Base-by-base conservation (phyloP, 148 eudicot species). In the Limonium bicolor region DNA sequence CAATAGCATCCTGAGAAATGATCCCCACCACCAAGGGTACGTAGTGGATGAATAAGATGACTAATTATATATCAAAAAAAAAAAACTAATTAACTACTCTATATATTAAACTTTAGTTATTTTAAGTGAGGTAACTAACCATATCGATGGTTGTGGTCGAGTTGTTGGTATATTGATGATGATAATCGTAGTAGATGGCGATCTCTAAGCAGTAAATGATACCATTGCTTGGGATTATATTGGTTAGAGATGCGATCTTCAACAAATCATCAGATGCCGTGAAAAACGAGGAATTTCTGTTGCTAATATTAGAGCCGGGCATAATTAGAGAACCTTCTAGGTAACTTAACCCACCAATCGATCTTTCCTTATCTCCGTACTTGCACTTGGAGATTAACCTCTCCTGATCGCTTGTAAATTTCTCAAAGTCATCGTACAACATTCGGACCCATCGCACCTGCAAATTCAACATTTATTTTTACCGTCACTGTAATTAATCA, bases 381-480 rank as follows among this genome's bases (percentile, higher is more conserved):
- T 54, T 72, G 44, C 77, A 83, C 23, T 69, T 49, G 0, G 96
- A 87, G 35, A 79, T 83, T 3, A 87, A 59, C 50, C 77, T 72
- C 61, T 87, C 96, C 55, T 87, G 96, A 58, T 87, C 96, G n/a
- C 58, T 48, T 3, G 83, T 79, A 40, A 87, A 87, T 22, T 57
- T 58, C 9, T 86, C 53, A 44, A 87, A 87, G 62, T 74, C 74
- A 2, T 86, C 73, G 66, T 87, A 87, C 44, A 82, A 3, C 17
- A 79, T 90, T 43, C 94, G 66, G 20, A 87, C 79, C 96, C 96
- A 83, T 61, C 90, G 71, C 50, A 83, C 96, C 96, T 79, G 54
- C 33, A 14, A 4, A 36, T 15, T 7, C 3, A 15, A 2, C 6
- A 4, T n/a, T 4, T 13, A 35, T 2, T 30, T 51, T 19, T 21